Base-by-base conservation (phyloP, 2,329 filamentous ascomycete species). In the Beauveria sp. region DNA sequence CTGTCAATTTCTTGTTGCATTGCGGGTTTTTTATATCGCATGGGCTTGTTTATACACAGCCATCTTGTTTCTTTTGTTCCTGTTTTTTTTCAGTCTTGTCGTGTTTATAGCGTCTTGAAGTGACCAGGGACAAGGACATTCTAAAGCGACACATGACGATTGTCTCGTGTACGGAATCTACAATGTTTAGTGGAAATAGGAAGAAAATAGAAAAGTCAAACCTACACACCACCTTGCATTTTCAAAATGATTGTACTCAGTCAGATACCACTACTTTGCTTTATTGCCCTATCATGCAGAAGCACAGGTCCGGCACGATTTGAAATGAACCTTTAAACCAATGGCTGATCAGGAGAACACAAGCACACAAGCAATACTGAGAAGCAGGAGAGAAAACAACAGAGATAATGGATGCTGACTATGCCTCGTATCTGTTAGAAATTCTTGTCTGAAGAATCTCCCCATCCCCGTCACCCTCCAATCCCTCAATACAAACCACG, bases 401-500 rank as follows among this genome's bases (percentile, higher is more conserved):
- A 22, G 18, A 30, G 34, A 28, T 30, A 24, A 40, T 51, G n/a
- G 51, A 59, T 59, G 57, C 57, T 40, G 43, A 59, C 57, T 43
- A 59, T 59, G 57, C 57, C 57, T 59, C 57, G 14, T 59, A 59
- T 30, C 24, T 58, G 46, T 18, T 58, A 6, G n/a, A 26, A 45
- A 26, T 38, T 20, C n/a, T 42, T 57, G 22, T 40, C n/a, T 10
- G 46, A 34, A 56, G 10, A 28, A 24, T 18, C 20, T 30, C 4
- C 14, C 20, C 16, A 28, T 50, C 18, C n/a, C 14, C 43, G 5
- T 14, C 12, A 12, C 16, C 16, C 34, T 38, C 34, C 34, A 16
- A n/a, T 26, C 16, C 24, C 38, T 54, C 34, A 24, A 53, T n/a
- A 53, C n/a, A 24, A 40, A 24, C 24, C 24, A 30, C 34, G 16